A percentile compares a stretch with the other conserved stretches of the same genome.
phyloP scores from a whole-genome alignment of 2,329 filamentous ascomycete species.

The Xylariaceae sp. region DNA sequence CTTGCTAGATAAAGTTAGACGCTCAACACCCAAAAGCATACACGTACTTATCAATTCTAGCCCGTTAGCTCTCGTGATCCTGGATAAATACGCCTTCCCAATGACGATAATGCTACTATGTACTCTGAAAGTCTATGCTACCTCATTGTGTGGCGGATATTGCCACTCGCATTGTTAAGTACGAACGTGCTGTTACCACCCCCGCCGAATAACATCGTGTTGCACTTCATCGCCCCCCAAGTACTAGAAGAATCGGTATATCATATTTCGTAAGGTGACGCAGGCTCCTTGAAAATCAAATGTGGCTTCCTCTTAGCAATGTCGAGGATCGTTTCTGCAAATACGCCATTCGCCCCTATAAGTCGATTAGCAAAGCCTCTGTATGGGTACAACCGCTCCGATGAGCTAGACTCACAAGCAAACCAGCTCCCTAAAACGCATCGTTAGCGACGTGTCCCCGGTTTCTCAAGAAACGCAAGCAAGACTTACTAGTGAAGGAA shows the following conservation, averaged over 20 bases:
- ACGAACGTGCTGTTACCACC: background rate
- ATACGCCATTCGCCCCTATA: slow-evolving; percentile 88
- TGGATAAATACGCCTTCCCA: background rate
- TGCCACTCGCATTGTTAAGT: background rate
- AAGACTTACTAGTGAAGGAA: slow-evolving; percentile 72
- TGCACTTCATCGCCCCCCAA: background rate
- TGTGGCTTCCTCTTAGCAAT: slow-evolving; percentile 87
- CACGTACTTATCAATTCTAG: no score
- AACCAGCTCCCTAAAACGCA: slow-evolving; percentile 76
- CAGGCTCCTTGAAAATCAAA: slow-evolving; percentile 73
- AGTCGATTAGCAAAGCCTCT: slow-evolving; percentile 4
- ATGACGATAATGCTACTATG: background rate
- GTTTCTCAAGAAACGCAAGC: background rate
- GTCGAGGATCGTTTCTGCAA: slow-evolving; percentile 89
- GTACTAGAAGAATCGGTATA: slow-evolving; percentile 23
- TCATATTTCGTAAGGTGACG: slow-evolving; percentile 58
- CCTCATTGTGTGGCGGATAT: background rate
- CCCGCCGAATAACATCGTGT: background rate
- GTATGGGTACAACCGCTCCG: background rate
- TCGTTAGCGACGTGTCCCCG: slow-evolving; percentile 14
- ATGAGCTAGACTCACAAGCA: slow-evolving; percentile 61
- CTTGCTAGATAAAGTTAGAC: no score
- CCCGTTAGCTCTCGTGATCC: background rate
- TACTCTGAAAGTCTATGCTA: background rate
- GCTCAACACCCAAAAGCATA: no score